Conservation (phyloP, 257 asterid species). For the Jaltomata sinuosa region DNA sequence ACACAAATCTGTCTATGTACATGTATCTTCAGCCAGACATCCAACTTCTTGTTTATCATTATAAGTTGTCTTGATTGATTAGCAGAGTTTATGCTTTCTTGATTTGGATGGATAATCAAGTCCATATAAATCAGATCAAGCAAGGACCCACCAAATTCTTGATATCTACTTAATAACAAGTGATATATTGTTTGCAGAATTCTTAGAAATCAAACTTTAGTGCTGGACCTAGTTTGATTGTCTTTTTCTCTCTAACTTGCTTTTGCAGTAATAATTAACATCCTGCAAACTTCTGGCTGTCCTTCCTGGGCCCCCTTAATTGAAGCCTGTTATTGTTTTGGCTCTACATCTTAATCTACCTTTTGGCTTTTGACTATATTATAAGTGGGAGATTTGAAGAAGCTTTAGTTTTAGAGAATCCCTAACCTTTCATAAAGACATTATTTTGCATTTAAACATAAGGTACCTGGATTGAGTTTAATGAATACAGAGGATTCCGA, state of each 20-base stretch:
- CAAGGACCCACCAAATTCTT: background rate
- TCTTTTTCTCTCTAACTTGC: background rate
- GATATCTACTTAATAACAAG: background rate
- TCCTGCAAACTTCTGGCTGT: background rate
- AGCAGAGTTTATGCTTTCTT: background rate
- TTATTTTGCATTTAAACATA: background rate
- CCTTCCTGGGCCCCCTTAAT: background rate
- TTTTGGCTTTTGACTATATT: background rate
- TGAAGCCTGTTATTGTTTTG: background rate
- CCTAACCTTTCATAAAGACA: background rate
- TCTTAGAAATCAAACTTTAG: background rate
- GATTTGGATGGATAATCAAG: background rate
- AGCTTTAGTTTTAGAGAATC: background rate
- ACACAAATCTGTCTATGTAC: background rate
- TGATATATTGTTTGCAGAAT: background rate
- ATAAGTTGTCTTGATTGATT: background rate
- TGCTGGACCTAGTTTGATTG: background rate
- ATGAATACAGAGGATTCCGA: background rate
- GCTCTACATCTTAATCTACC: background rate
- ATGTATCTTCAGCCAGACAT: background rate
- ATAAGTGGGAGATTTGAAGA: background rate
- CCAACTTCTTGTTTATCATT: background rate
- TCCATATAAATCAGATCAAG: background rate
- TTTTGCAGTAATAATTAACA: background rate
- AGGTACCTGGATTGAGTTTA: background rate